Evolutionary conservation across 2,329 filamentous ascomycete species (phyloP).

Genomic region (Ophiostoma populinum): DNA sequence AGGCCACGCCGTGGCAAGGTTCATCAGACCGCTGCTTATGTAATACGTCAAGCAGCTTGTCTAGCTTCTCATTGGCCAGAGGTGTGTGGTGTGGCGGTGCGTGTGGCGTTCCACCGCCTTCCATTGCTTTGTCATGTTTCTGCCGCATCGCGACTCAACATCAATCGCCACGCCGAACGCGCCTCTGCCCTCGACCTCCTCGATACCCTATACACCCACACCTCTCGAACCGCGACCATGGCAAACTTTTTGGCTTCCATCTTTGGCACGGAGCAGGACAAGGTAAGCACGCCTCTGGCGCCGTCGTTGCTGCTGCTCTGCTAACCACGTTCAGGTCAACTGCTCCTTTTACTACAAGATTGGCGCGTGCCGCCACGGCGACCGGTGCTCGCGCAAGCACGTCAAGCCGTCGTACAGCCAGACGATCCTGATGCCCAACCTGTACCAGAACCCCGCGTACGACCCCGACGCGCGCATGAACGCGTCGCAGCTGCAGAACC

Average conservation of each 20-base stretch:
- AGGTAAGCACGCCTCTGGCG: slow-evolving; percentile 20
- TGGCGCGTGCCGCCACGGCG: slow-evolving; percentile 92
- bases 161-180: neutral
- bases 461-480: slow-evolving; percentile 97
- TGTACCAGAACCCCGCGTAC: slow-evolving; percentile 98
- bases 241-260: slow-evolving; percentile 98
- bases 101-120: slow-evolving; percentile 8
- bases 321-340: slow-evolving; percentile 44
- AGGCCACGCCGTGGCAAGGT: too few relatives aligned
- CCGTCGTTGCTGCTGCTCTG: slow-evolving; percentile 10
- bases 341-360: slow-evolving; percentile 99
- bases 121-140: too few relatives aligned
- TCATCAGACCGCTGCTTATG: too few relatives aligned
- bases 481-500: slow-evolving; percentile 86
- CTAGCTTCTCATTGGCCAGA: too few relatives aligned
- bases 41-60: too few relatives aligned
- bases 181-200: neutral
- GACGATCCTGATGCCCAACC: slow-evolving; percentile 92
- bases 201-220: too few relatives aligned
- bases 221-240: slow-evolving; percentile 35
- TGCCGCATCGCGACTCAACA: neutral
- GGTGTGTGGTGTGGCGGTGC: slow-evolving; percentile 3
- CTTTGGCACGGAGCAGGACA: slow-evolving; percentile 99
- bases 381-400: slow-evolving; percentile 95
- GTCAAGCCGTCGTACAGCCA: slow-evolving; percentile 98